phyloP scores from a whole-genome alignment of 2,329 filamentous ascomycete genomes.

The Gaeumannomyces tritici region DNA sequence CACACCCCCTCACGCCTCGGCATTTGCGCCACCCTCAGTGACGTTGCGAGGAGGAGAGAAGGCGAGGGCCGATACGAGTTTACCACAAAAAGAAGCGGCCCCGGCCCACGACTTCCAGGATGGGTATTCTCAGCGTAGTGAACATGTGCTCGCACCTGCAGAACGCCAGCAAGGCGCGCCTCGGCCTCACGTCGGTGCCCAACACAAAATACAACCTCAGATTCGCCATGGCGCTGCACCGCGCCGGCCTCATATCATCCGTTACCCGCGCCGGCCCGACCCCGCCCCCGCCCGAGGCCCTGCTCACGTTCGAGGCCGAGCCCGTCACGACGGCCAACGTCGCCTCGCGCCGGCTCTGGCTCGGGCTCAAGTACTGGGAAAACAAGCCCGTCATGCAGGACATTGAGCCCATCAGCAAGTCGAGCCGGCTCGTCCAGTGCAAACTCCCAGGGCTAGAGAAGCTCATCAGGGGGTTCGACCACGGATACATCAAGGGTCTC shows the following conservation, averaged over 20 bases:
- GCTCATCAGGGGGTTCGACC: slow-evolving; percentile 59
- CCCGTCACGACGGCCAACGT: slow-evolving; percentile 62
- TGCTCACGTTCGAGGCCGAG: slow-evolving; percentile 38
- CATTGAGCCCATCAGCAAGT: slow-evolving; percentile 60
- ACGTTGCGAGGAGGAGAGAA: not conserved
- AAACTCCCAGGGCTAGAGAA: slow-evolving; percentile 50
- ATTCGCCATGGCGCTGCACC: slow-evolving; percentile 68
- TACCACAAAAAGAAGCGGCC: not conserved
- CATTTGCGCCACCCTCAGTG: too few relatives aligned
- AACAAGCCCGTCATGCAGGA: slow-evolving; percentile 67
- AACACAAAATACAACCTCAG: slow-evolving; percentile 72
- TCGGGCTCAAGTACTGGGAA: slow-evolving; percentile 85
- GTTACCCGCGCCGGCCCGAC: slow-evolving; percentile 62
- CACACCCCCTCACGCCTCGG: too few relatives aligned
- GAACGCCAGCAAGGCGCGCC: slow-evolving; percentile 75
- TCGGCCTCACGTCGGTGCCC: slow-evolving; percentile 75
- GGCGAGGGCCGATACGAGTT: not conserved
- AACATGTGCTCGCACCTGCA: slow-evolving; percentile 85
- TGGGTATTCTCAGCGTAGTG: slow-evolving; percentile 57
- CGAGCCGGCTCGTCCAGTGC: slow-evolving; percentile 62
- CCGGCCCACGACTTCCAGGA: slow-evolving; percentile 11
- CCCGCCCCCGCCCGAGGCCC: slow-evolving; percentile 36
- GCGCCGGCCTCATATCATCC: slow-evolving; percentile 69
- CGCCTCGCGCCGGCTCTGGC: slow-evolving; percentile 67
- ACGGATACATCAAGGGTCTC: slow-evolving; percentile 64